Base-by-base conservation (phyloP, 352 stramenopile species). In the Phytophthora colocasiae region DNA sequence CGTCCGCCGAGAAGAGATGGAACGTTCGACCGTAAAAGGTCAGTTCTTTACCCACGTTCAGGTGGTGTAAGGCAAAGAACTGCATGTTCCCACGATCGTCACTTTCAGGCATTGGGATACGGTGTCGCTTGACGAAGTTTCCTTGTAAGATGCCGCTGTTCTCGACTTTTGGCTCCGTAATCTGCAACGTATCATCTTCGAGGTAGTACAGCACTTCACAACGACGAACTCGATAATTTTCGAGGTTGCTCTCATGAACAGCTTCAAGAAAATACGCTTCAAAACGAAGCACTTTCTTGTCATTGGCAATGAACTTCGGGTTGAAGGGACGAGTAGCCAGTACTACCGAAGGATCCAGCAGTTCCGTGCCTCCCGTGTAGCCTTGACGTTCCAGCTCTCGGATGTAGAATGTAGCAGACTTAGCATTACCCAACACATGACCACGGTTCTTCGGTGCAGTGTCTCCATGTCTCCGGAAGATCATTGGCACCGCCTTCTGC, bases 81-180 rank as follows among this genome's bases (percentile, higher is more conserved):
- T 88, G 77, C 58, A 93, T 79, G 55, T 92, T 87, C 43, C 83
- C 86, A 10, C 82, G 75, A 27, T 75, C 72, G 53, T 94, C 86
- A 41, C 81, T 87, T 62, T 93, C 83, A 14, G 83, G 83, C 83
- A 92, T 92, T n/a, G 81, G 85, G 39, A 96, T 87, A 48, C 85
- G 86, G 49, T 93, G 84, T 17, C 85, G 73, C 64, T 96, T 94
- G 52, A 97, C 80, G 53, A 97, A 97, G 58, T 92, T 96, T 43
- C 91, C 90, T 63, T 97, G 87, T 31, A 91, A 54, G 24, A 97
- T 93, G 36, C 92, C 92, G 59, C 85, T 95, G 76, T 98, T 97
- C 56, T 94, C 85, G 17, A 93, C 63, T 56, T 93, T 95, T 9
- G 86, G 81, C 71, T 98, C 92, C 2, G 87, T 92, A 58, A 98